These are phyloP conservation scores for Buxus sempervirens DNA, from an alignment of 164 flowering plant genomes.

Conservation along the genomic window DNA sequence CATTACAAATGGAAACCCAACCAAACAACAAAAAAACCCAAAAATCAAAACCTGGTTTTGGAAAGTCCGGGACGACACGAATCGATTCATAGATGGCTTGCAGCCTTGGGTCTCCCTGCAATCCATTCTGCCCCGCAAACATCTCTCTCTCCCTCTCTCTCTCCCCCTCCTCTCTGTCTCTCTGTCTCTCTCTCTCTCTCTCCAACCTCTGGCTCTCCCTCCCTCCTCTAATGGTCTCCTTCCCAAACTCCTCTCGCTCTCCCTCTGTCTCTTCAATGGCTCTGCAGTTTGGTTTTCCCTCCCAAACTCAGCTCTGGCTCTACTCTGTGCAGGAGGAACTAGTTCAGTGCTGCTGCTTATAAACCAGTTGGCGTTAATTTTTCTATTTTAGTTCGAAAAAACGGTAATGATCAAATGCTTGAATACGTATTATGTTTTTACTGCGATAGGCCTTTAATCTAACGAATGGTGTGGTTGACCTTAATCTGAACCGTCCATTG, in stretches of 20 bases:
- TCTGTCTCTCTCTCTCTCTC: neutral
- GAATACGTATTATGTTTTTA: too few relatives aligned
- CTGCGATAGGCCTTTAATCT: too few relatives aligned
- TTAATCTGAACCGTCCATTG: too few relatives aligned
- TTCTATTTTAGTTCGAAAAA: neutral
- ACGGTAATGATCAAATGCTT: neutral
- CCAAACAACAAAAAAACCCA: neutral
- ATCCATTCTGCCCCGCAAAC: constrained; percentile 65
- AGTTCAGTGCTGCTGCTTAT: too few relatives aligned
- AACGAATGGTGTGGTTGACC: too few relatives aligned
- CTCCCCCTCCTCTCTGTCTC: neutral
- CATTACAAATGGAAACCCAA: neutral
- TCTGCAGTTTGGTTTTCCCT: too few relatives aligned
- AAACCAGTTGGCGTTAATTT: neutral
- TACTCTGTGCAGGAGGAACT: too few relatives aligned
- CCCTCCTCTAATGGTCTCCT: too few relatives aligned
- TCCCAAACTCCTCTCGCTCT: too few relatives aligned
- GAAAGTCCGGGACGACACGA: constrained; percentile 77
- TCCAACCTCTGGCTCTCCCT: too few relatives aligned
- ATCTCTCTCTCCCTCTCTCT: constrained; percentile 21
- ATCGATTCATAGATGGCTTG: constrained; percentile 58
- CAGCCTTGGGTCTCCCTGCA: constrained; percentile 67
- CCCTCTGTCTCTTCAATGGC: too few relatives aligned
- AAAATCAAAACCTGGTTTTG: constrained; percentile 58
- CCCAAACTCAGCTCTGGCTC: too few relatives aligned